Conservation (phyloP, 192 early-diverging fungal species). For the Dissophora globulifera region DNA sequence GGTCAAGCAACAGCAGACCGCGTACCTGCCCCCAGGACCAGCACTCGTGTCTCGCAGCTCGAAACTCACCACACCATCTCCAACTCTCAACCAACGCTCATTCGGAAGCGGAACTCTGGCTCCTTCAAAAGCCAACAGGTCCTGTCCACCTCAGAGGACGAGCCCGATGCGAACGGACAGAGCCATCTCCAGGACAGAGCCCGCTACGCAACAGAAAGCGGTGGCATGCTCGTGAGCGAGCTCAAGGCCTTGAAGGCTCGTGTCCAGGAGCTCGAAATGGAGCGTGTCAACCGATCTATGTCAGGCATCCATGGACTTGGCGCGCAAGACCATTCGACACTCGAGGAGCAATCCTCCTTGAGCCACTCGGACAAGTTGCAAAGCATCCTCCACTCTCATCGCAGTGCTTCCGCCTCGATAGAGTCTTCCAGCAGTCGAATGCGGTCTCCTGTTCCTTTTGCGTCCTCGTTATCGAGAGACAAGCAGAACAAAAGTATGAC, state of each 20-base stretch:
- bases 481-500: neutral
- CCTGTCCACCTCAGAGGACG: slow-evolving; percentile 27
- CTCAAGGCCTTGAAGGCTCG: slow-evolving; percentile 45
- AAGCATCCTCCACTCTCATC: slow-evolving; percentile 14
- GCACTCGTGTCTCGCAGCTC: slow-evolving; percentile 6
- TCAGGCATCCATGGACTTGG: slow-evolving; percentile 24
- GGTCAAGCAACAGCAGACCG: slow-evolving; percentile 12
- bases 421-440: neutral
- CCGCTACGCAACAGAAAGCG: slow-evolving; percentile 15
- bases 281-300: slow-evolving; percentile 42
- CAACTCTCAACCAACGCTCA: neutral
- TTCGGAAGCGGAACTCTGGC: slow-evolving; percentile 32
- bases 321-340: neutral
- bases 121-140: slow-evolving; percentile 23
- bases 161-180: slow-evolving; percentile 2
- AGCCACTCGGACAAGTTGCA: slow-evolving; percentile 34
- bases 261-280: slow-evolving; percentile 45
- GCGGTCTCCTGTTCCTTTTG: slow-evolving; percentile 6
- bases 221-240: slow-evolving; percentile 29
- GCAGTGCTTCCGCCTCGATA: neutral
- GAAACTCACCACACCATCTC: slow-evolving; percentile 3
- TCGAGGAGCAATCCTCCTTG: neutral
- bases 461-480: slow-evolving; percentile 2
- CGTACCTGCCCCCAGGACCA: neutral
- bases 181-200: slow-evolving; percentile 5